Conservation (phyloP, 768 basidiomycete species). For the Tylopilus rubrobrunneus region DNA sequence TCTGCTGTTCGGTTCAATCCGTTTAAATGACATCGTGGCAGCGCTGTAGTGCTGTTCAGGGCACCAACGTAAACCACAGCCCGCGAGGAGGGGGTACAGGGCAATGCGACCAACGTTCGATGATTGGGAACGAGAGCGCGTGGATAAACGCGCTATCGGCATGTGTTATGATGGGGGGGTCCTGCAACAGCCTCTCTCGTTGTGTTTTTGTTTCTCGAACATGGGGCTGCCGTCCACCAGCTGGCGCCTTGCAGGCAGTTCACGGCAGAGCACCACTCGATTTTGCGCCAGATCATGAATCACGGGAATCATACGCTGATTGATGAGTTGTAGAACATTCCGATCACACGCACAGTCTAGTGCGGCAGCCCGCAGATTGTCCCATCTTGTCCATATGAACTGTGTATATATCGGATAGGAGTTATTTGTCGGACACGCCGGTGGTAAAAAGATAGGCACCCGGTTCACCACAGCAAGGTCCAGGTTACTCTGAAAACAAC, state of each 20-base stretch:
- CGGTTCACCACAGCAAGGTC: conserved; percentile 11
- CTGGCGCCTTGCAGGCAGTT: conserved; percentile 16
- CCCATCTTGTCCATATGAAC: conserved; percentile 2
- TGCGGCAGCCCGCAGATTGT: conserved; percentile 8
- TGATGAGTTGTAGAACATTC: conserved; percentile 15
- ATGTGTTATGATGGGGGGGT: conserved; percentile 11
- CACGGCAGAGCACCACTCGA: conserved; percentile 18
- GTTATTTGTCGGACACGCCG: conserved; percentile 14
- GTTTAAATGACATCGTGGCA: conserved; percentile 22
- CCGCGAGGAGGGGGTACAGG: conserved; percentile 19
- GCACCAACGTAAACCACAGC: conserved; percentile 28
- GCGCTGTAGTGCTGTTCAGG: conserved; percentile 19
- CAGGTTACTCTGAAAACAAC: neutral
- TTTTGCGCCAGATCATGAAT: conserved; percentile 14
- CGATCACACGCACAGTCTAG: conserved; percentile 16
- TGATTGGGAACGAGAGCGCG: conserved; percentile 13
- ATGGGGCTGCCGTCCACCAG: conserved; percentile 8
- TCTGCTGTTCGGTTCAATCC: conserved; percentile 14
- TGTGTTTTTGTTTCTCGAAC: conserved; percentile 5
- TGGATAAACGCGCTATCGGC: conserved; percentile 12
- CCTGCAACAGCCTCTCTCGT: conserved; percentile 6
- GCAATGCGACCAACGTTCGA: conserved; percentile 14
- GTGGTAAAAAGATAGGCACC: conserved; percentile 19
- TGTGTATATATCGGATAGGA: conserved; percentile 17
- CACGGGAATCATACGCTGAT: conserved; percentile 22